Evolutionary conservation across 805 yeast species (phyloP).

Genomic region (Wickerhamomyces xylosicus): DNA sequence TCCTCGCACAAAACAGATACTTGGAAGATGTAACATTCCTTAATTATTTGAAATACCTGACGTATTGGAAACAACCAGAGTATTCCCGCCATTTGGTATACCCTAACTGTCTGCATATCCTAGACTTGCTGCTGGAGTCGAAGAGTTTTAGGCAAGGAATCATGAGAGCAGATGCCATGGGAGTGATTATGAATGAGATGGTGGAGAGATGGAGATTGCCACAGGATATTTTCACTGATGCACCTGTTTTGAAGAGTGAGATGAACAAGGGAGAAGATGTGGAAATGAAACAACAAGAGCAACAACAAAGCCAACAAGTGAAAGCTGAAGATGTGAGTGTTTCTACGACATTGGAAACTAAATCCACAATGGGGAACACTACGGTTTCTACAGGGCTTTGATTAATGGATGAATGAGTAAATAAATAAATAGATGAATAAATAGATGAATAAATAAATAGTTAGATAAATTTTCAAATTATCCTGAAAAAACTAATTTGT

Average conservation of each 20-base stretch:
- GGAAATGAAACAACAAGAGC: not conserved
- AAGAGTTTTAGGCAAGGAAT: conserved; percentile 45
- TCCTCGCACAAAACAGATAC: conserved; percentile 74
- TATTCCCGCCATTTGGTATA: conserved; percentile 63
- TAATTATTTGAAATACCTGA: conserved; percentile 67
- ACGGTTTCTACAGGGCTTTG: too few species aligned
- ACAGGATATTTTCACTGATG: conserved; percentile 2
- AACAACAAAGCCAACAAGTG: not conserved
- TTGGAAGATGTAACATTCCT: conserved; percentile 64
- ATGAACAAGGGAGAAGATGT: not conserved
- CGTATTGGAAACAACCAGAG: conserved; percentile 74
- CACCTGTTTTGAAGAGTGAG: conserved; percentile 1
- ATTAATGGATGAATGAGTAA: conserved; percentile 2
- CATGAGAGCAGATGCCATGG: conserved; percentile 44
- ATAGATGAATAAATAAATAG: not conserved
- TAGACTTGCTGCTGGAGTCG: conserved; percentile 34
- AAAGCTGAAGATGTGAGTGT: too few species aligned
- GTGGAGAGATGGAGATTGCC: conserved; percentile 48
- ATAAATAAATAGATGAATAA: not conserved
- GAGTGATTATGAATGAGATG: conserved; percentile 64
- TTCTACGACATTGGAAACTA: too few species aligned
- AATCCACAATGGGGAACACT: too few species aligned
- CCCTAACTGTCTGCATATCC: conserved; percentile 81
- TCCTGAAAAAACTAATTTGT: too few species aligned
- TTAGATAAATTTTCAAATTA: not conserved